phyloP scores from a whole-genome alignment of 257 asterid genomes.

The Anisodus acutangulus region DNA sequence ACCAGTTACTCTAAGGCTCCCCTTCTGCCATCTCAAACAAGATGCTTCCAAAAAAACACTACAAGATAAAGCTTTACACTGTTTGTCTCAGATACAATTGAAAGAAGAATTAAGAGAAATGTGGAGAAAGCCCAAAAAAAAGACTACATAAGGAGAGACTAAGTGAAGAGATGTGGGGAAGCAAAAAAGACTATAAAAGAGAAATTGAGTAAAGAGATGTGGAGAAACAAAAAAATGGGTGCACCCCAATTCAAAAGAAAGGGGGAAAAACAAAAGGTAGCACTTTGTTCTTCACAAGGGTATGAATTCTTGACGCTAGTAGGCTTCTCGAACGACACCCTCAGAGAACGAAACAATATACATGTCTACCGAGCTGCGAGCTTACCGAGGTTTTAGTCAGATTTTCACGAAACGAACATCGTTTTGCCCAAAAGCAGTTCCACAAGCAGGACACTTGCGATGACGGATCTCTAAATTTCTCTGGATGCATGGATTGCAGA shows the following conservation, averaged over 20 bases:
- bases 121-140: not conserved
- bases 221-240: not conserved
- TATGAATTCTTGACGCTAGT: not conserved
- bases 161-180: not conserved
- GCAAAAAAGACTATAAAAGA: not conserved
- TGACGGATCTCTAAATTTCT: conserved; percentile 90
- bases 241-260: not conserved
- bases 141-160: not conserved
- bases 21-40: not conserved
- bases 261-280: not conserved
- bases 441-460: conserved; percentile 95
- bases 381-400: conserved; percentile 37
- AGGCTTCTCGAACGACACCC: conserved; percentile 17
- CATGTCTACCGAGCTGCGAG: not conserved
- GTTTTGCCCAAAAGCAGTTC: conserved; percentile 91
- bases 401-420: conserved; percentile 88
- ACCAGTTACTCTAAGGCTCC: too few relatives aligned
- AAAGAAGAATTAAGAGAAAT: not conserved
- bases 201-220: not conserved
- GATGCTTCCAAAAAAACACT: conserved; percentile 3
- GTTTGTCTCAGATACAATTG: conserved; percentile 17
- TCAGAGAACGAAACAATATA: conserved; percentile 15
- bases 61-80: conserved; percentile 16
- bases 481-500: conserved; percentile 94
- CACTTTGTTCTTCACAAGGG: conserved; percentile 24